Base-by-base conservation (phyloP, 768 basidiomycete species). In the Rhodocollybia butyracea region DNA sequence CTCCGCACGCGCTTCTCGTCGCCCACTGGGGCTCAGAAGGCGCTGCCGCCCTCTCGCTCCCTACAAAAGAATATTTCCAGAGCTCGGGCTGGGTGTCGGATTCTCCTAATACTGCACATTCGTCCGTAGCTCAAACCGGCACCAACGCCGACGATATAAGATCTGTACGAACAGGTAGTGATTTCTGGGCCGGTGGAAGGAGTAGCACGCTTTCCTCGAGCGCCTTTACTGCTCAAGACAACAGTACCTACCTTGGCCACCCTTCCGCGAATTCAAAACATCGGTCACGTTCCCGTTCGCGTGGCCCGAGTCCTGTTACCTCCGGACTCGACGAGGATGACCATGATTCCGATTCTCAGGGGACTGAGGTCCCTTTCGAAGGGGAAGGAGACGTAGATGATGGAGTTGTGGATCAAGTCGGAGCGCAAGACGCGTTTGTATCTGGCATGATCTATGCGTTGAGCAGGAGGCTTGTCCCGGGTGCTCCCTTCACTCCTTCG, bases 371-470 rank as follows among this genome's bases (percentile, higher is more conserved):
- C 50, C 80, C 80, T 17, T n/a, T n/a, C n/a, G n/a, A n/a, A n/a
- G n/a, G n/a, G n/a, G 73, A 70, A 24, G 64, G 69, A 45, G 70
- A 72, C 8, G 64, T 62, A 3, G 72, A 73, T 43, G 78, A 76
- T 17, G 74, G 73, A 24, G 69, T 80, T 2, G 71, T 84, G 7
- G 90, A 91, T 63, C 89, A 91, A 60, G 80, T 85, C 10, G 89
- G 89, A 1, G 85, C 87, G 1, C 87, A 91, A 60, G 86, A 89
- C 55, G 90, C 89, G 3, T 91, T 91, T 61, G 80, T 91, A n/a
- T 85, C 88, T 0, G 91, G 90, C 7, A 92, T 94, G 89, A 88
- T 94, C 53, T 93, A 83, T 67, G 83, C 90, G 0, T 65, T 94
- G 60, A 91, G 85, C 54, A 73, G 89, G 60, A 76, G 83, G 42